Evolutionary conservation across 257 asterid species (phyloP), one percentile per base, ranked within the genome.

Genomic region (Datura wrightii): DNA sequence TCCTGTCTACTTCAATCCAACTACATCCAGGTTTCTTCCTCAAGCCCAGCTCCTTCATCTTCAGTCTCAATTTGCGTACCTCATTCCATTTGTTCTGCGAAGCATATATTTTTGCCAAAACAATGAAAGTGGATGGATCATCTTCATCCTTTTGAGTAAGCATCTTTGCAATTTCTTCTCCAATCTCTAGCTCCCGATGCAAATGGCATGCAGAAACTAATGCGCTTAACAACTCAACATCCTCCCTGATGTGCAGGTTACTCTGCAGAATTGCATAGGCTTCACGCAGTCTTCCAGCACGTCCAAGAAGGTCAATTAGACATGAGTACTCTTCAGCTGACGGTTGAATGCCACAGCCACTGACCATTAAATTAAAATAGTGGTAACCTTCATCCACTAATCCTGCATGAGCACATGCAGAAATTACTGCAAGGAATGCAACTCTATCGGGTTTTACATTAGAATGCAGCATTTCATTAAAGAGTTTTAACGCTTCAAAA

Each of bases 401-500:
- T 79, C 98, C 98, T 18, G 89, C 95, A 83, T 94, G 98, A 86
- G 94, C 90, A 83, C 98, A 94, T 44, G 97, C 94, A 52, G 98
- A 93, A 81, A 94, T 91, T 46, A 94, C 92, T n/a, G 97, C 91
- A 56, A 93, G 93, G 80, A 94, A 94, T 52, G 97, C 85, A 59
- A 94, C 91, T 88, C 96, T 90, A 78, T 94, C 98, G 0, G 95
- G 98, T 76, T 69, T 85, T 66, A 92, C 83, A 85, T 85, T 83
- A 10, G 90, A 72, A 66, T 80, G 89, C 31, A 92, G 89, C 98
- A 94, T 93, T 79, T 87, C 88, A 24, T 86, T 80, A 16, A 94
- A 94, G 46, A 92, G 89, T 53, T 88, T 88, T 86, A 91, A 66
- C 9, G 98, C 93, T 80, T 94, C 92, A 16, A 78, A 71, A 58